These are phyloP conservation scores for Russula brevipes DNA, from an alignment of 768 basidiomycete genomes.

Conservation along the genomic window DNA sequence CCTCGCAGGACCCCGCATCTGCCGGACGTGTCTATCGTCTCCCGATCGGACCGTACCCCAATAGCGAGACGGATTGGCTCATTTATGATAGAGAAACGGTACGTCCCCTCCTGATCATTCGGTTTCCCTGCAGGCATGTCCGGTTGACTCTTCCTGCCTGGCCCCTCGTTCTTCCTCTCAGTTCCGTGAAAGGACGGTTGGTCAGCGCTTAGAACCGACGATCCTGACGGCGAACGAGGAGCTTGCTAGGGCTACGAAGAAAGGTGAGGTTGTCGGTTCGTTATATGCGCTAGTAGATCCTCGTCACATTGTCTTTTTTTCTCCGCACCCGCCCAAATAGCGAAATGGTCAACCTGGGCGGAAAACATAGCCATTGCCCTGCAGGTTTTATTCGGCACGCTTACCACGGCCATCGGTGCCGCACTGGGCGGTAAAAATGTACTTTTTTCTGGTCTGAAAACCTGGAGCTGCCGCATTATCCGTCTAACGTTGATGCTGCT, in stretches of 20 bases:
- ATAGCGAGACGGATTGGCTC: neutral
- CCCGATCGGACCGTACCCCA: neutral
- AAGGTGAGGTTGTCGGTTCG: too few relatives aligned
- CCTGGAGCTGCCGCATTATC: neutral
- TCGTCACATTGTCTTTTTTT: neutral
- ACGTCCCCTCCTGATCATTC: neutral
- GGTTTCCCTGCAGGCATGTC: neutral
- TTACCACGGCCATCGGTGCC: constrained; percentile 30
- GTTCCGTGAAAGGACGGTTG: neutral
- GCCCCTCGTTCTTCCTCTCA: neutral
- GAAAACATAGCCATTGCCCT: constrained; percentile 29
- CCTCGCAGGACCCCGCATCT: neutral
- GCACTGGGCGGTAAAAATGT: constrained; percentile 26
- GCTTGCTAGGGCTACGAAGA: too few relatives aligned
- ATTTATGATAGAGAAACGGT: neutral
- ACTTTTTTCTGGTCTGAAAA: neutral
- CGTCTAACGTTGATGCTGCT: neutral
- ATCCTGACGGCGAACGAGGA: too few relatives aligned
- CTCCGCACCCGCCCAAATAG: constrained; percentile 4
- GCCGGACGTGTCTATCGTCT: neutral
- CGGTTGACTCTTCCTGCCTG: neutral
- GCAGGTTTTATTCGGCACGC: constrained; percentile 31
- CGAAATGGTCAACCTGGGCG: constrained; percentile 14
- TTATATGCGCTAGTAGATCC: too few relatives aligned
- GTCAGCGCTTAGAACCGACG: too few relatives aligned